phyloP scores from a whole-genome alignment of 2,329 filamentous ascomycete species.

The Onygena corvina region DNA sequence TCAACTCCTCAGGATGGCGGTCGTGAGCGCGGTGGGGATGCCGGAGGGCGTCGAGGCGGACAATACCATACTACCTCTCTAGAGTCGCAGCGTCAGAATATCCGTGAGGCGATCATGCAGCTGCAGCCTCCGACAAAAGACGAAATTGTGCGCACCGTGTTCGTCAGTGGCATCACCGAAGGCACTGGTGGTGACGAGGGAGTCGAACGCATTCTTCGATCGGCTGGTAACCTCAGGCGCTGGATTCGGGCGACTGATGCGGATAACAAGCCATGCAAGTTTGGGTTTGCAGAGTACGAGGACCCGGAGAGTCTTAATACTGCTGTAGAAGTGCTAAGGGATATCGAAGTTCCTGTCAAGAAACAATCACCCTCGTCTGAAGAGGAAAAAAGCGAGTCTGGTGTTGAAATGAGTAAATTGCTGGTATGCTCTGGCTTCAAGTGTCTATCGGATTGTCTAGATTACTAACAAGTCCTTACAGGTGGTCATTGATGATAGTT shows the following conservation, averaged over 20 bases:
- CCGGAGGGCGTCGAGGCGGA: slow-evolving; percentile 42
- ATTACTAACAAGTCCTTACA: slow-evolving; percentile 22
- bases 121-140: slow-evolving; percentile 74
- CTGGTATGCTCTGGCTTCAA: slow-evolving; percentile 38
- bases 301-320: slow-evolving; percentile 77
- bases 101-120: slow-evolving; percentile 57
- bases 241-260: slow-evolving; percentile 72
- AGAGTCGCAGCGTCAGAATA: slow-evolving; percentile 55
- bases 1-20: slow-evolving; percentile 31
- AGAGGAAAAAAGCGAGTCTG: slow-evolving; percentile 33
- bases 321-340: slow-evolving; percentile 71
- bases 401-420: slow-evolving; percentile 57
- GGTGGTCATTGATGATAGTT: slow-evolving; percentile 66
- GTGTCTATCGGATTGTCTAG: slow-evolving; percentile 2
- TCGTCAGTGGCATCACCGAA: slow-evolving; percentile 74
- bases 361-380: slow-evolving; percentile 46
- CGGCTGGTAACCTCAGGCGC: slow-evolving; percentile 66
- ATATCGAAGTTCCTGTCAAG: slow-evolving; percentile 69
- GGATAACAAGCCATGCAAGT: slow-evolving; percentile 70
- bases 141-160: slow-evolving; percentile 83
- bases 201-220: slow-evolving; percentile 63
- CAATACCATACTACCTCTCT: slow-evolving; percentile 46
- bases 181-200: slow-evolving; percentile 64
- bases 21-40: slow-evolving; percentile 35
- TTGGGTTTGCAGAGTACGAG: slow-evolving; percentile 93